These are phyloP conservation scores for Ophiostoma ulmi DNA, from an alignment of 2,329 filamentous ascomycete species.

Conservation along the genomic window DNA sequence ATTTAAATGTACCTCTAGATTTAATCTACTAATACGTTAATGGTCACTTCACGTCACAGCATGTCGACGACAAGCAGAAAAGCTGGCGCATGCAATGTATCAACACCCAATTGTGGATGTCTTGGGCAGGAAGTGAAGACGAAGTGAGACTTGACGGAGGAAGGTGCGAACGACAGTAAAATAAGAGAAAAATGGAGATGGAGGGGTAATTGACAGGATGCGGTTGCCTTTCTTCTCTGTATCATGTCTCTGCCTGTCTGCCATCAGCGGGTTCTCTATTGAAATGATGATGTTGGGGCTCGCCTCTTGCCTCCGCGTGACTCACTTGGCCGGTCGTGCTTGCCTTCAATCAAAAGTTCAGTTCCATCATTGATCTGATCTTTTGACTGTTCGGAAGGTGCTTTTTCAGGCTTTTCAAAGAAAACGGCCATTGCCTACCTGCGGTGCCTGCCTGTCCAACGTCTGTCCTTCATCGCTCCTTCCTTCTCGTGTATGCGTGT, in stretches of 20 bases:
- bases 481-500: background rate
- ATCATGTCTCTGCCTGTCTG: background rate
- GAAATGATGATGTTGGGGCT: background rate
- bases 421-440: background rate
- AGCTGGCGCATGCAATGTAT: slow-evolving; percentile 16
- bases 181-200: background rate
- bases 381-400: background rate
- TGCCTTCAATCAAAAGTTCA: background rate
- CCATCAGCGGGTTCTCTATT: no score
- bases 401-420: background rate
- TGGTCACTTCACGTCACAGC: slow-evolving; percentile 3
- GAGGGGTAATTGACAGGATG: background rate
- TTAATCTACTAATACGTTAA: background rate
- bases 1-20: background rate
- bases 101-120: slow-evolving; percentile 24
- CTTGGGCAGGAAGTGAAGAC: slow-evolving; percentile 13
- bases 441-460: background rate
- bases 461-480: background rate
- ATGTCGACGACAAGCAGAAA: background rate
- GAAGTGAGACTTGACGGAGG: background rate
- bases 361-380: background rate
- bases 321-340: background rate
- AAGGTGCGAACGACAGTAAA: background rate
- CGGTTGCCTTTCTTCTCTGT: background rate
- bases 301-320: background rate